Evolutionary conservation across 2,329 filamentous ascomycete species (phyloP), one percentile per base, ranked within the genome.

Genomic region (Pseudogymnoascus sp.): DNA sequence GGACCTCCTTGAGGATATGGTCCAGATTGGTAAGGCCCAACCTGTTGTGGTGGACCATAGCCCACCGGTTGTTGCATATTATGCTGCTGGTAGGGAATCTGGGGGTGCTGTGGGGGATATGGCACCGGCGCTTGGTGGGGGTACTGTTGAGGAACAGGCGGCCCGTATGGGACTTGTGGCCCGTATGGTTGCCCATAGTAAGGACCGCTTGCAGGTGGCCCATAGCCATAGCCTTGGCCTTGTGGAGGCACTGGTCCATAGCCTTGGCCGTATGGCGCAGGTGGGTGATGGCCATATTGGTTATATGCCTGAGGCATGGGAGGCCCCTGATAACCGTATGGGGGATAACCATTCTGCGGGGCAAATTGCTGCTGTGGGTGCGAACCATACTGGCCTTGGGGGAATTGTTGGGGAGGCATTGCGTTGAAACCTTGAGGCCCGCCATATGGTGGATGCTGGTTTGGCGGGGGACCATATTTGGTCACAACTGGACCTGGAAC

Each of bases 321-420:
- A 33, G 50, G 16, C 28, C 50, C 50, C 28, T 56, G 50, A 19
- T 56, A 35, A 14, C 50, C 50, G 50, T 56, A 56, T 14, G 50
- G 50, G n/a, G 50, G 10, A 8, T 56, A 56, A 12, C 26, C n/a
- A 56, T 31, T 69, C 46, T 68, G 67, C 40, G 59, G 62, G 19
- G 64, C 63, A 62, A 68, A 71, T 53, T 71, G 68, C 38, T 69
- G 68, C 59, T 66, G 66, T 40, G 66, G 63, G 64, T 68, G 68
- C 22, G 53, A 41, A 53, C 63, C 35, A 62, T 71, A 69, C 11
- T 26, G 33, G 10, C 59, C 38, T 26, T 60, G 59, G 22, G 59
- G 59, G 8, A 56, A 33, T 31, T 60, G 59, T 12, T 40, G 59
- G 35, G 24, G 38, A 8, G 35, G 35, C 26, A 40, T 38, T 38